These are phyloP conservation scores for Fraxinus velutina DNA, from an alignment of 305 asterid genomes.

Conservation along the genomic window DNA sequence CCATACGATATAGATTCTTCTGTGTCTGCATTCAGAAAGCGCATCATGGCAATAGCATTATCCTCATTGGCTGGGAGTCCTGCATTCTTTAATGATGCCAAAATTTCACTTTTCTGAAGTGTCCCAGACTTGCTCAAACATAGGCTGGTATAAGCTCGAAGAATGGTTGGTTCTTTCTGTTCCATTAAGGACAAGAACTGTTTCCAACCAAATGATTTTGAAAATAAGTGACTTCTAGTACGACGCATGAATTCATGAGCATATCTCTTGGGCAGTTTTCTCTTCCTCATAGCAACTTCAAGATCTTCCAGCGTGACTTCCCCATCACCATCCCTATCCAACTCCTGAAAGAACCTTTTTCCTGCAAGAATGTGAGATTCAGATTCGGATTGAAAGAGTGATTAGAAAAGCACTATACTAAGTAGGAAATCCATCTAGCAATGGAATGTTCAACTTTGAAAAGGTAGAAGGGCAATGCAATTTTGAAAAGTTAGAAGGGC, in stretches of 20 bases:
- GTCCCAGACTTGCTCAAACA: constrained; percentile 97
- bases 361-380: constrained; percentile 45
- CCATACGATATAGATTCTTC: constrained; percentile 95
- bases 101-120: constrained; percentile 79
- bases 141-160: constrained; percentile 93
- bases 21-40: constrained; percentile 83
- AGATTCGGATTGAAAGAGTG: constrained; percentile 14
- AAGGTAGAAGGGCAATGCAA: background rate
- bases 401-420: background rate
- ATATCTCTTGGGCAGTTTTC: constrained; percentile 88
- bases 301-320: constrained; percentile 94
- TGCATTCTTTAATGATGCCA: constrained; percentile 81
- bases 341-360: constrained; percentile 85
- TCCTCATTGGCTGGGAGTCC: constrained; percentile 98
- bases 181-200: constrained; percentile 91
- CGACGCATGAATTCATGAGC: constrained; percentile 90
- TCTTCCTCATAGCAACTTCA: constrained; percentile 84
- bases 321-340: constrained; percentile 97
- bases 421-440: background rate
- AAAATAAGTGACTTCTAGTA: constrained; percentile 82
- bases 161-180: constrained; percentile 96
- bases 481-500: too few species aligned
- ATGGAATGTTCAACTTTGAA: background rate
- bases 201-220: constrained; percentile 95
- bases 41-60: constrained; percentile 99